Conservation (phyloP, 2,329 filamentous ascomycete genomes). For the Aspergillus sclerotialis region DNA sequence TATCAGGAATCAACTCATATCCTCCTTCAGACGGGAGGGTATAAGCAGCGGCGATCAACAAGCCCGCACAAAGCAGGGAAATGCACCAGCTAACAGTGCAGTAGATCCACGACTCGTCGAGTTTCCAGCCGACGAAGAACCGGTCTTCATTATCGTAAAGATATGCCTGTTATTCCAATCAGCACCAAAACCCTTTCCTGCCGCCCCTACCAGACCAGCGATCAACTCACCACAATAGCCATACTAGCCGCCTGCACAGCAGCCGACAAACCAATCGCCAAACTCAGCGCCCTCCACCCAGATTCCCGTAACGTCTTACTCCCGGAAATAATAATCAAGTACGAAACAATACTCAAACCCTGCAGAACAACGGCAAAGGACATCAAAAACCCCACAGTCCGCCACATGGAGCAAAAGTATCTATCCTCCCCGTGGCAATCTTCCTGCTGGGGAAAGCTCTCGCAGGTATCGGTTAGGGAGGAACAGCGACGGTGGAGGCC, state of each 20-base stretch:
- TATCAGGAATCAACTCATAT: conserved; percentile 69
- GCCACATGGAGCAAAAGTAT: conserved; percentile 89
- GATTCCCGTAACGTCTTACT: conserved; percentile 72
- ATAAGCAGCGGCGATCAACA: conserved; percentile 60
- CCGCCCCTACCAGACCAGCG: not conserved
- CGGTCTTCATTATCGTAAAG: conserved; percentile 75
- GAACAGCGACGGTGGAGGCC: conserved; percentile 80
- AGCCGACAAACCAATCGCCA: conserved; percentile 59
- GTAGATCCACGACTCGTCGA: conserved; percentile 74
- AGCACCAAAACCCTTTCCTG: conserved; percentile 2
- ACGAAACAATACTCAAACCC: conserved; percentile 71
- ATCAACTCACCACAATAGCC: conserved; percentile 68
- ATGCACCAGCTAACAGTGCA: conserved; percentile 56
- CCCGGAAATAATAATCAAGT: conserved; percentile 67
- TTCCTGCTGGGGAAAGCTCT: conserved; percentile 57
- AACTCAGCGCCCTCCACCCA: conserved; percentile 71
- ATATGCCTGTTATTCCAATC: conserved; percentile 55
- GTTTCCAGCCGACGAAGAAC: conserved; percentile 74
- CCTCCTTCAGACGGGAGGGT: conserved; percentile 73
- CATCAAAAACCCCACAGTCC: conserved; percentile 79
- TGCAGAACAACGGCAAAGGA: conserved; percentile 77
- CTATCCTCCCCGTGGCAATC: conserved; percentile 62
- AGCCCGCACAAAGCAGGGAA: conserved; percentile 46
- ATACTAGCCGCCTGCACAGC: conserved; percentile 69
- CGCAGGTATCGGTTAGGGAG: conserved; percentile 50